A percentile compares a stretch with the other conserved stretches of the same genome.
Evolutionary conservation across 805 yeast genomes (phyloP).

Genomic region (Candida krabiensis): DNA sequence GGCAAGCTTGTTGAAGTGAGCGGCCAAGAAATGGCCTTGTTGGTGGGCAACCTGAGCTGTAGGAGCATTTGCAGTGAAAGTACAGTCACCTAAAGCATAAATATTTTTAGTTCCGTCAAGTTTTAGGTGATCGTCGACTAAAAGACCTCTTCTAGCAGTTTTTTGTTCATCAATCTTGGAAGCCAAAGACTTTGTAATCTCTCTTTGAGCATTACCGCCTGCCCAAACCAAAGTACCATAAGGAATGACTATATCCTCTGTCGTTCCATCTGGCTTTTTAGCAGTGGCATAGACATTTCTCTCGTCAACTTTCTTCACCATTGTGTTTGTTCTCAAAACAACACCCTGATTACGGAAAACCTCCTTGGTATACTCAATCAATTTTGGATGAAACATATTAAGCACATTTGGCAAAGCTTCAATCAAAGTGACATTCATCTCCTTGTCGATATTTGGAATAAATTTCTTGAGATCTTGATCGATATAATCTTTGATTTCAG

Average conservation of each 20-base stretch:
- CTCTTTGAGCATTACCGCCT: conserved; percentile 90
- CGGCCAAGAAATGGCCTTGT: conserved; percentile 81
- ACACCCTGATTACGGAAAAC: conserved; percentile 67
- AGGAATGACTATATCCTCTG: conserved; percentile 59
- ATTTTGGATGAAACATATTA: conserved; percentile 64
- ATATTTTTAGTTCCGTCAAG: conserved; percentile 77
- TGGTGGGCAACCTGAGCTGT: conserved; percentile 98
- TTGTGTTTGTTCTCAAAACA: conserved; percentile 75
- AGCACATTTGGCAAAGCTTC: conserved; percentile 91
- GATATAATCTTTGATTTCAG: conserved; percentile 89
- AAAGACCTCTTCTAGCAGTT: conserved; percentile 84
- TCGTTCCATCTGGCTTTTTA: conserved; percentile 64
- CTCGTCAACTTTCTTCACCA: conserved; percentile 80
- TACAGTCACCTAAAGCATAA: conserved; percentile 91
- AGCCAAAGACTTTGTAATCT: conserved; percentile 64
- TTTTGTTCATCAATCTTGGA: conserved; percentile 68
- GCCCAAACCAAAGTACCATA: conserved; percentile 96
- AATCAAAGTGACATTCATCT: conserved; percentile 76
- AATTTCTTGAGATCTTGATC: conserved; percentile 86
- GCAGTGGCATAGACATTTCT: conserved; percentile 67
- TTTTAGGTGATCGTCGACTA: conserved; percentile 76
- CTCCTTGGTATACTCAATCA: conserved; percentile 75
- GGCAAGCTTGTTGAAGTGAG: conserved; percentile 62
- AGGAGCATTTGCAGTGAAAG: conserved; percentile 86
- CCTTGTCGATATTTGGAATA: conserved; percentile 82